A percentile compares a stretch with the other conserved stretches of the same genome.
phyloP scores from a whole-genome alignment of 2,329 filamentous ascomycete genomes.

The Daldinia sp. region DNA sequence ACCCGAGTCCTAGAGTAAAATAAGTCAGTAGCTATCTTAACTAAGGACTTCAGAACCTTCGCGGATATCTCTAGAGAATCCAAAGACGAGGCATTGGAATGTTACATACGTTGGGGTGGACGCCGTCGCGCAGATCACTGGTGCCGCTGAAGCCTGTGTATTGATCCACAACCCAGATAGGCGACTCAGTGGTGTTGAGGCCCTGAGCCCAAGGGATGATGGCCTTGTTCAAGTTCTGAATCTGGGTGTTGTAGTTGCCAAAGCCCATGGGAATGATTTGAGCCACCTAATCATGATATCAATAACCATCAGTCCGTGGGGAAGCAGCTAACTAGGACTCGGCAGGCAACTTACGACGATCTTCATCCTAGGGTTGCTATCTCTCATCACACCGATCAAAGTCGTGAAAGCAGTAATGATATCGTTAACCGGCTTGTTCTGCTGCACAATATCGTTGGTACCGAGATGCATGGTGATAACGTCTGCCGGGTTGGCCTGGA shows the following conservation, averaged over 20 bases:
- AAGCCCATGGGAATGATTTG: slow-evolving; percentile 56
- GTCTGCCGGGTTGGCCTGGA: slow-evolving; percentile 57
- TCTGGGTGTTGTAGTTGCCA: slow-evolving; percentile 53
- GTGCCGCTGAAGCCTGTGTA: slow-evolving; percentile 54
- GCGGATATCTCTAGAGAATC: background rate
- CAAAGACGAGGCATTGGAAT: background rate
- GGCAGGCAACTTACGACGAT: slow-evolving; percentile 55
- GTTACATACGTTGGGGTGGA: slow-evolving; percentile 53
- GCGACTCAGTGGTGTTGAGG: slow-evolving; percentile 54
- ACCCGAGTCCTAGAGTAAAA: slow-evolving; percentile 46
- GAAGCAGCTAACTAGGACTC: background rate
- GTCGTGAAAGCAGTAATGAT: slow-evolving; percentile 58
- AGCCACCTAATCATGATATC: slow-evolving; percentile 51
- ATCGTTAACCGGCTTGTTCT: slow-evolving; percentile 53
- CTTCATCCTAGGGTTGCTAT: slow-evolving; percentile 56
- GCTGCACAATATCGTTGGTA: slow-evolving; percentile 59
- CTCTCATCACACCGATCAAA: slow-evolving; percentile 55
- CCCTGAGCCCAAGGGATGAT: slow-evolving; percentile 56
- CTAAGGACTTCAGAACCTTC: background rate
- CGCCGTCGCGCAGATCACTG: slow-evolving; percentile 54
- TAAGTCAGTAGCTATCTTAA: background rate
- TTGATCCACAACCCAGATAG: slow-evolving; percentile 59
- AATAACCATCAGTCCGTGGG: background rate
- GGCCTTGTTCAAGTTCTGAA: slow-evolving; percentile 55
- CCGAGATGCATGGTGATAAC: slow-evolving; percentile 61